Base-by-base conservation (phyloP, 192 early-diverging fungal genomes). In the Podochytrium sp. region DNA sequence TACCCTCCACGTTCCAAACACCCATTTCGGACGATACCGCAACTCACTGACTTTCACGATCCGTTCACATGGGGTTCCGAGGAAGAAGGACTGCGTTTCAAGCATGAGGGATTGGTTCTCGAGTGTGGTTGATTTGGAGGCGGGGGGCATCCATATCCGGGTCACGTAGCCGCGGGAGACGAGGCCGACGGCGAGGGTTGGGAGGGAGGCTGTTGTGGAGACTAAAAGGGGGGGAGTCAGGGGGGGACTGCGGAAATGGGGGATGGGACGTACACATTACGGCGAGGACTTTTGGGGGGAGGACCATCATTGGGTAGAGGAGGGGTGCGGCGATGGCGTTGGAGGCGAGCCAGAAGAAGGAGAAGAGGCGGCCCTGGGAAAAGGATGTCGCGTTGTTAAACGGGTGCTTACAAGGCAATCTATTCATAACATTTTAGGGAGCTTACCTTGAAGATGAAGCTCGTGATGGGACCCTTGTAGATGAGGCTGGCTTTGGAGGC, bases 61-160 rank as follows among this genome's bases (percentile, higher is more conserved):
- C 32, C 63, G 38, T 3, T 30, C 18, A 12, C 14, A 3, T 18
- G 63, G 16, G 0, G 20, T 47, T 43, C 63, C 63, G 0, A 47
- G 14, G 12, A 65, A 30, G 27, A 62, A 37, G 23, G 63, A 43
- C 32, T 47, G 14, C 1, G 63, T 65, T 47, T 65, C 63, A 65
- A 65, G 29, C 63, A 65, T 65, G 37, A 40, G 39, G 3, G 12
- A 23, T 35, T 18, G 30, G 10, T 32, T 18, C 33, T n/a, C n/a
- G n/a, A n/a, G n/a, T n/a, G n/a, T n/a, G n/a, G n/a, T n/a, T n/a
- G n/a, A n/a, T n/a, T 37, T 32, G 29, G 58, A 5, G 0, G 35
- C 5, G 18, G 35, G n/a, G 7, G 25, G 6, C 16, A 65, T 65
- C 63, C 63, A 65, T 3, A 65, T 4, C 5, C 63, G 35, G 14